Base-by-base conservation (phyloP, 2,329 filamentous ascomycete species). In the Alternaria gansuensis region DNA sequence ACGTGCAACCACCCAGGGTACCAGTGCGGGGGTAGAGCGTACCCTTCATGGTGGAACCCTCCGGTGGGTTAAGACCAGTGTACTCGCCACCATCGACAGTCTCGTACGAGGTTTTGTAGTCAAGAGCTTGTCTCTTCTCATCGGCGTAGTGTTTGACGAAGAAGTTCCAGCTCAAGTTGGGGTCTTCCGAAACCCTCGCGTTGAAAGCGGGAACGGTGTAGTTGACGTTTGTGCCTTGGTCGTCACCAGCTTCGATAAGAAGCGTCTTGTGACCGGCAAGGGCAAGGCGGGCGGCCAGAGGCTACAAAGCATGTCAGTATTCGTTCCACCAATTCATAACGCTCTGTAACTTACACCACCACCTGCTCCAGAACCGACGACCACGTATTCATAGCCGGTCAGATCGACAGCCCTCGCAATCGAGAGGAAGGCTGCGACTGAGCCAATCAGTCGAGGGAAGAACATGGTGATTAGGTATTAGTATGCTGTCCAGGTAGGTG, bases 71-170 rank as follows among this genome's bases (percentile, higher is more conserved):
- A 6, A 82, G 73, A 13, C 86, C 86, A 70, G 75, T 69, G 80
- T 79, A 68, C 80, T 82, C 1, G 80, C 64, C 59, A 24, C 73
- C 71, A 65, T 71, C 65, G 3, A 67, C 64, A 17, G 71, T 73
- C 80, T 62, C 79, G 78, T 87, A 89, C 1, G 83, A 83, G 45
- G 85, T 84, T 78, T 89, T 89, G 65, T 77, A 83, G 70, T 89
- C 85, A 51, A 80, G 78, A 23, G 82, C 79, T 62, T 87, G 83
- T 36, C 83, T 79, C 23, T 75, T 72, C 43, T 84, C 76, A 60
- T 88, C 81, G 8, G 80, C 78, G 67, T 88, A 88, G 72, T 89
- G 87, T 44, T 82, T 81, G n/a, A 88, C 84, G 63, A 84, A 89
- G 75, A 85, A 89, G 72, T 87, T 84, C 87, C 87, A 90, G 44